phyloP scores from a whole-genome alignment of 352 stramenopile genomes.

The Plasmopara muralis region DNA sequence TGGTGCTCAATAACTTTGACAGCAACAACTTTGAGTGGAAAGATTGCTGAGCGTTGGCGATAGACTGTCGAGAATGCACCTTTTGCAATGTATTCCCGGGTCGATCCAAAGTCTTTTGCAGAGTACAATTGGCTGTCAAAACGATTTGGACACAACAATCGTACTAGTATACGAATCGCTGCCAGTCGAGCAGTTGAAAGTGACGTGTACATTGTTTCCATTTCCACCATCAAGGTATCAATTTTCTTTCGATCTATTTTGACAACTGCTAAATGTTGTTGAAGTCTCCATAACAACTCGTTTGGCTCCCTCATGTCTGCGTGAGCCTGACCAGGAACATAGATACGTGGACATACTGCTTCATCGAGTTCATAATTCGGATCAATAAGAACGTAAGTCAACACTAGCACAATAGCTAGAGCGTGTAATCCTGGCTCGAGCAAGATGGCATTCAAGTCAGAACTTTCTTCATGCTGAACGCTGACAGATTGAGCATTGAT shows the following conservation, averaged over 20 bases:
- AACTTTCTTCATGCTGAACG: background rate
- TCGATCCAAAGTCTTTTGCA: background rate
- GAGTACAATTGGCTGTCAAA: constrained; percentile 39
- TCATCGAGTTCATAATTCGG: constrained; percentile 34
- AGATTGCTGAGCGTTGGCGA: constrained; percentile 18
- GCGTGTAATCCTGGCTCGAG: constrained; percentile 19
- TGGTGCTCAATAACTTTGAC: constrained; percentile 53
- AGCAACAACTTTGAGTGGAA: constrained; percentile 18
- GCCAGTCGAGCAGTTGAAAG: constrained; percentile 21
- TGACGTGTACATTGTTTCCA: constrained; percentile 24
- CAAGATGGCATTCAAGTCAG: constrained; percentile 10
- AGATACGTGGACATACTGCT: constrained; percentile 29
- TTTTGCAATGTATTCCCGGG: constrained; percentile 37
- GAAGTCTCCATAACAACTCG: constrained; percentile 41
- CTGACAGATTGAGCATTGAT: background rate
- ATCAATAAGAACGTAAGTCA: constrained; percentile 29
- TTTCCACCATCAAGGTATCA: constrained; percentile 26
- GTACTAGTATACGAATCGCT: constrained; percentile 28
- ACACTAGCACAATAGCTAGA: constrained; percentile 24
- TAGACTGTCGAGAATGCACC: constrained; percentile 48
- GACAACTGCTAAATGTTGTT: constrained; percentile 27
- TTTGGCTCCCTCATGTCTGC: background rate
- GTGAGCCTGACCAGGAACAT: constrained; percentile 11
- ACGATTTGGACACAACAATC: constrained; percentile 32
- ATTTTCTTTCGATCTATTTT: constrained; percentile 17